Base-by-base conservation (phyloP, 129 eudicot species). In the Smallanthus sonchifolius region DNA sequence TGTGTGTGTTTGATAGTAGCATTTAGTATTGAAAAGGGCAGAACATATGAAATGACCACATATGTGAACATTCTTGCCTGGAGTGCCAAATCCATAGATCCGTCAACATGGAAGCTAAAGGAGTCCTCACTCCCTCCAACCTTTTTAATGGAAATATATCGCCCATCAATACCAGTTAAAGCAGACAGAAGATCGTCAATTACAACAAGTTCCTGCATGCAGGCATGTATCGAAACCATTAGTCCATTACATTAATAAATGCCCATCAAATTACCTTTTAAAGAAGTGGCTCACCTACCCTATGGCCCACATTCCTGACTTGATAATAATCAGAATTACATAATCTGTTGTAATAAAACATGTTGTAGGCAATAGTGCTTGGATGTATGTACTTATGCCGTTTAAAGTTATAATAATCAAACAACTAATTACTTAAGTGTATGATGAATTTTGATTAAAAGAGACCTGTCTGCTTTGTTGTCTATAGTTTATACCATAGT, bases 81-180 rank as follows among this genome's bases (percentile, higher is more conserved):
- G 69, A 94, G 97, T 32, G 93, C 91, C 73, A 90, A 80, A 88
- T 94, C 98, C 98, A 94, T 90, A 11, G 98, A 90, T 43, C 97
- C 86, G 75, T 88, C 97, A 78, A 94, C 88, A 67, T 86, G 88
- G 70, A 94, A 90, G 72, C 69, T 57, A 48, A 78, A 52, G 75
- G 36, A 60, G 57, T 88, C 86, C 54, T 86, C 88, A 62, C 87
- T 86, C 51, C 93, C 91, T 10, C 75, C 72, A 48, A 83, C 77
- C 76, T 79, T 82, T 39, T 77, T 84, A 42, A 94, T 90, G 0
- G 93, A 84, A 39, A 79, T 87, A 69, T 90, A 90, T 20, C 96
- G 83, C 43, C 97, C 98, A 81, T 94, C 97, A 81, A 90, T 88
- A 70, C 98, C 98, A 75, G 88, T 84, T 80, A 94, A 70, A 67